phyloP scores from a whole-genome alignment of 2,329 filamentous ascomycete genomes.

The Paracoccidioides lutzii region DNA sequence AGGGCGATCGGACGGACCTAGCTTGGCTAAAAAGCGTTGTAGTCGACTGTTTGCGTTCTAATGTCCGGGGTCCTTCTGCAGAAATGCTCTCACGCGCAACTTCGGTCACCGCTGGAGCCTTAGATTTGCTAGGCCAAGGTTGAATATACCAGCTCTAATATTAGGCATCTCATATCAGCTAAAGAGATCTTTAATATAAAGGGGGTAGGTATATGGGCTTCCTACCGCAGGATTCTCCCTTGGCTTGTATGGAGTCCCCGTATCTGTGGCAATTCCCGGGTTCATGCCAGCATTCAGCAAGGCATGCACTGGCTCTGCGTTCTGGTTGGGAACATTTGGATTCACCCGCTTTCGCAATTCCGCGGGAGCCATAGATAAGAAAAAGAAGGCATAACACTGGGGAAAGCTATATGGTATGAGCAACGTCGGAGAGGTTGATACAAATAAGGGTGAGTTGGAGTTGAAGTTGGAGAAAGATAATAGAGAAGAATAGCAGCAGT shows the following conservation, averaged over 20 bases:
- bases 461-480: not conserved
- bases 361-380: slow-evolving; percentile 26
- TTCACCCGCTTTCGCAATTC: slow-evolving; percentile 34
- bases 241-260: slow-evolving; percentile 10
- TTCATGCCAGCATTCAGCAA: slow-evolving; percentile 3
- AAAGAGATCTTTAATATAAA: not conserved
- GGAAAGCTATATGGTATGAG: not conserved
- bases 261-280: slow-evolving; percentile 12
- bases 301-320: slow-evolving; percentile 14
- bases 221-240: slow-evolving; percentile 20
- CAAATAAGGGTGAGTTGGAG: not conserved
- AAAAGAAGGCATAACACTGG: slow-evolving; percentile 23
- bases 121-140: slow-evolving; percentile 34
- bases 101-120: slow-evolving; percentile 37
- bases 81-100: slow-evolving; percentile 39
- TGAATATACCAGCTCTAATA: slow-evolving; percentile 32
- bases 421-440: not conserved
- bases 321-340: slow-evolving; percentile 24
- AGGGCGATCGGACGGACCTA: slow-evolving; percentile 25
- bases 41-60: slow-evolving; percentile 23
- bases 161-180: not conserved
- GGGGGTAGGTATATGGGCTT: not conserved
- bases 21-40: slow-evolving; percentile 14
- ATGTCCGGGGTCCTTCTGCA: slow-evolving; percentile 27
- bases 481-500: too few relatives aligned